Conservation (phyloP, 176 grass and related monocot genomes). For the Avena eriantha region DNA sequence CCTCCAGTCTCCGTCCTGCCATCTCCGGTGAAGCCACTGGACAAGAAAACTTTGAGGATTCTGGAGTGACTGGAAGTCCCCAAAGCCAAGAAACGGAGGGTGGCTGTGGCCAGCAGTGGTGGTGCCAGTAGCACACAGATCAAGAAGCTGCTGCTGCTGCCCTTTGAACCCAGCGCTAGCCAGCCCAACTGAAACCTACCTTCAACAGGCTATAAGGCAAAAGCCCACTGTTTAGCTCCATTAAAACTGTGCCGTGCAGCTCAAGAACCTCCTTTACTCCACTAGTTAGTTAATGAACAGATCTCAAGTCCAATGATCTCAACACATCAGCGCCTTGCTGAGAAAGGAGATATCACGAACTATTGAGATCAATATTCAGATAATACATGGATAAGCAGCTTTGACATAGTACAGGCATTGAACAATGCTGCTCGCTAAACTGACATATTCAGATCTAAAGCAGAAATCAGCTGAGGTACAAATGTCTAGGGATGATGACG, state of each 20-base stretch:
- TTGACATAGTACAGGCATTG: neutral
- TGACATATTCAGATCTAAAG: neutral
- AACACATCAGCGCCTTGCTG: neutral
- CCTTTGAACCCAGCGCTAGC: slow-evolving; percentile 57
- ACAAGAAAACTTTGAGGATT: slow-evolving; percentile 82
- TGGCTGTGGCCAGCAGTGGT: slow-evolving; percentile 29
- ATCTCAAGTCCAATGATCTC: neutral
- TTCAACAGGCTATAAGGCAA: slow-evolving; percentile 68
- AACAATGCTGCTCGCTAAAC: slow-evolving; percentile 6
- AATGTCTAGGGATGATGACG: neutral
- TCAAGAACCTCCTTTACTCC: neutral
- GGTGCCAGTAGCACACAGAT: slow-evolving; percentile 40
- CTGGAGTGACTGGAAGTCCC: slow-evolving; percentile 83
- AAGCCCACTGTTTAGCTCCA: slow-evolving; percentile 43
- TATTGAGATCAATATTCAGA: neutral
- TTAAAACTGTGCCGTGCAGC: neutral
- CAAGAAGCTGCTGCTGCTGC: slow-evolving; percentile 65
- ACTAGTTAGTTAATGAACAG: neutral
- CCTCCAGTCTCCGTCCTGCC: neutral
- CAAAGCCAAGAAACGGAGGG: slow-evolving; percentile 63
- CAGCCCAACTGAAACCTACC: slow-evolving; percentile 57
- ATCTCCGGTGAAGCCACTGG: slow-evolving; percentile 52
- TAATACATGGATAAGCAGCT: neutral
- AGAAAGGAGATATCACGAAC: neutral
- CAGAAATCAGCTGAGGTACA: neutral